Evolutionary conservation across 495 filamentous ascomycete species (phyloP).

Genomic region (Podospora sp.): DNA sequence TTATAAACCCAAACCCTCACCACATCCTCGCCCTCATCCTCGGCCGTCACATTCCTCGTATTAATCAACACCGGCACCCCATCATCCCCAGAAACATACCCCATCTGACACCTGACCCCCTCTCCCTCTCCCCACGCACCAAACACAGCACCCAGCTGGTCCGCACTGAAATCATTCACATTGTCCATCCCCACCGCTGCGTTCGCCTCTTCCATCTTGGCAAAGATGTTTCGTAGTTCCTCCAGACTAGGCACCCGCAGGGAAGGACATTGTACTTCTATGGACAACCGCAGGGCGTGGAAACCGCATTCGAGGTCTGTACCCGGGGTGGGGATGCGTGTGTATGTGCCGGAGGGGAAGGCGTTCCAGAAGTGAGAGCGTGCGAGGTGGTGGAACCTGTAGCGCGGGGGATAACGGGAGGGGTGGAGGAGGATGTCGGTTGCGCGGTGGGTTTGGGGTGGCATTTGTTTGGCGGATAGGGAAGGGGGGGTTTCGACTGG

Average conservation of each 20-base stretch:
- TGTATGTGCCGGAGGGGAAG: conserved; percentile 23
- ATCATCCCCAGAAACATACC: conserved; percentile 20
- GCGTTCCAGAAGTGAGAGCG: conserved; percentile 28
- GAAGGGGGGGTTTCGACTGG: no score
- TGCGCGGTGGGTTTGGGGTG: conserved; percentile 3
- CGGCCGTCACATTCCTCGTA: conserved; percentile 22
- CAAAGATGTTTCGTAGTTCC: conserved; percentile 13
- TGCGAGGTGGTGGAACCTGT: conserved; percentile 22
- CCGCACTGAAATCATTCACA: conserved; percentile 18
- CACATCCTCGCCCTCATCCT: conserved; percentile 22
- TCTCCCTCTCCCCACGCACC: conserved; percentile 6
- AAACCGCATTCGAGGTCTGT: conserved; percentile 28
- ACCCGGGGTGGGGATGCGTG: conserved; percentile 23
- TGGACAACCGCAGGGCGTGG: conserved; percentile 21
- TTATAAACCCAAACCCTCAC: conserved; percentile 35
- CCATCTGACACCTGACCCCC: conserved; percentile 25
- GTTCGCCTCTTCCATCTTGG: not conserved
- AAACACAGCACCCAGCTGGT: conserved; percentile 24
- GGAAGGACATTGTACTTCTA: conserved; percentile 11
- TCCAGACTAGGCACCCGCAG: conserved; percentile 10
- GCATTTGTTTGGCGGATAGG: not conserved
- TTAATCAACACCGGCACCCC: conserved; percentile 29
- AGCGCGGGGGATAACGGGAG: conserved; percentile 13
- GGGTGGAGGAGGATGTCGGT: conserved; percentile 27
- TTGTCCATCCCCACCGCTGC: conserved; percentile 11